These are phyloP conservation scores for Aquanectria penicillioides DNA, from an alignment of 2,329 filamentous ascomycete species.

Conservation along the genomic window DNA sequence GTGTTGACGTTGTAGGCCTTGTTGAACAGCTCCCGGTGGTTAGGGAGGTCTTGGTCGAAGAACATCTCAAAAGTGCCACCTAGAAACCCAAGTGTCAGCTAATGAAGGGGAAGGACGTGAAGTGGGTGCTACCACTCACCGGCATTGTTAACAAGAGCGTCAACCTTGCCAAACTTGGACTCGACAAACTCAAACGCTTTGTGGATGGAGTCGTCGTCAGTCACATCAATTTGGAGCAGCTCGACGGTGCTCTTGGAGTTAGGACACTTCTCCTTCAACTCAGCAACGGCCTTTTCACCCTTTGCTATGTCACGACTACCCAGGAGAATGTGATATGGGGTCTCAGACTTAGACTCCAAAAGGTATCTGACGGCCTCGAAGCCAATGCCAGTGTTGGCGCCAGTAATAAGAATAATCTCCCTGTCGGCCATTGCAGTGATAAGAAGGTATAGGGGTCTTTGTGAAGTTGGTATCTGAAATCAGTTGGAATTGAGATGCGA, in stretches of 20 bases:
- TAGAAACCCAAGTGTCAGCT: constrained; percentile 23
- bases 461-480: not conserved
- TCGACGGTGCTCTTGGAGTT: constrained; percentile 53
- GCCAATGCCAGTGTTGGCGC: constrained; percentile 70
- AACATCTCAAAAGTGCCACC: constrained; percentile 56
- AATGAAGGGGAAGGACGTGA: not conserved
- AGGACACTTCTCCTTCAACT: constrained; percentile 53
- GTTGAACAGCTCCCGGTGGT: constrained; percentile 54
- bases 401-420: constrained; percentile 66
- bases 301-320: constrained; percentile 63
- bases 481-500: not conserved
- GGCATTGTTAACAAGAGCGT: constrained; percentile 67
- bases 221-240: constrained; percentile 62
- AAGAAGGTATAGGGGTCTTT: not conserved
- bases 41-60: constrained; percentile 33
- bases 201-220: constrained; percentile 62
- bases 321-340: constrained; percentile 65
- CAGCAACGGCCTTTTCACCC: constrained; percentile 57
- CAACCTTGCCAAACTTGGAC: constrained; percentile 55
- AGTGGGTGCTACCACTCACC: constrained; percentile 44
- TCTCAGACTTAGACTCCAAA: constrained; percentile 51
- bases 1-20: constrained; percentile 62
- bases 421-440: constrained; percentile 41
- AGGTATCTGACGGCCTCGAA: constrained; percentile 67
- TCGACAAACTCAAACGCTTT: constrained; percentile 55